These are phyloP conservation scores for Lobosporangium transversale DNA, from an alignment of 192 early-diverging fungal genomes.

Conservation along the genomic window DNA sequence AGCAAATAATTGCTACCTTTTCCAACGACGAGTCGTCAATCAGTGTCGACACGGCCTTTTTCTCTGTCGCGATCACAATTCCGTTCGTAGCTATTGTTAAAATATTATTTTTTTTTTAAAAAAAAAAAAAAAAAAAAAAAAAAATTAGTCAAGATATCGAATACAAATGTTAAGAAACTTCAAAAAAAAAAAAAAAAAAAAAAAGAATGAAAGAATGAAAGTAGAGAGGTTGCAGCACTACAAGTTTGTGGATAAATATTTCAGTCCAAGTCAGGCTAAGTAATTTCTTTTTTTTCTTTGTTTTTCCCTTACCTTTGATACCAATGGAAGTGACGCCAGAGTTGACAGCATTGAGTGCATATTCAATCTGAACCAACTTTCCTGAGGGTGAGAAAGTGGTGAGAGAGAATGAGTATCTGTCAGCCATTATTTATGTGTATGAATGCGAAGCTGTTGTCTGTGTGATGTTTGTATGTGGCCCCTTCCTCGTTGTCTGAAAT, in stretches of 20 bases:
- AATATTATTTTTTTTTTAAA: neutral
- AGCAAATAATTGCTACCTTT: constrained; percentile 89
- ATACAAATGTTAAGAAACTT: no score
- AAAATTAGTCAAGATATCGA: no score
- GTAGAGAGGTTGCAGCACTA: no score
- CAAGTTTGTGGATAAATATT: no score
- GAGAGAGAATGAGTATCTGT: constrained; percentile 82
- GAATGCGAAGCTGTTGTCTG: no score
- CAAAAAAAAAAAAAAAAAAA: no score
- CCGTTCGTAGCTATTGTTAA: constrained; percentile 87
- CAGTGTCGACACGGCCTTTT: constrained; percentile 91
- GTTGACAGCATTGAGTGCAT: constrained; percentile 92
- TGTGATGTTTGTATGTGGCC: no score
- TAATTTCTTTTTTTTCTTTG: no score
- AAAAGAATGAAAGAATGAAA: no score
- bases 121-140: neutral
- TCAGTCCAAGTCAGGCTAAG: no score
- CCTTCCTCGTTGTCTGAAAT: no score
- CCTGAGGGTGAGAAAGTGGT: constrained; percentile 99
- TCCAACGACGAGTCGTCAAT: constrained; percentile 94
- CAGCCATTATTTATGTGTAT: constrained; percentile 29
- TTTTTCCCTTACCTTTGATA: constrained; percentile 53
- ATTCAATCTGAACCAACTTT: constrained; percentile 99
- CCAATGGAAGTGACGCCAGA: constrained; percentile 50
- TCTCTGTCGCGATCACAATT: constrained; percentile 98